These are phyloP conservation scores for Elsinoe arachidis DNA, from an alignment of 2,329 filamentous ascomycete genomes.

Conservation along the genomic window DNA sequence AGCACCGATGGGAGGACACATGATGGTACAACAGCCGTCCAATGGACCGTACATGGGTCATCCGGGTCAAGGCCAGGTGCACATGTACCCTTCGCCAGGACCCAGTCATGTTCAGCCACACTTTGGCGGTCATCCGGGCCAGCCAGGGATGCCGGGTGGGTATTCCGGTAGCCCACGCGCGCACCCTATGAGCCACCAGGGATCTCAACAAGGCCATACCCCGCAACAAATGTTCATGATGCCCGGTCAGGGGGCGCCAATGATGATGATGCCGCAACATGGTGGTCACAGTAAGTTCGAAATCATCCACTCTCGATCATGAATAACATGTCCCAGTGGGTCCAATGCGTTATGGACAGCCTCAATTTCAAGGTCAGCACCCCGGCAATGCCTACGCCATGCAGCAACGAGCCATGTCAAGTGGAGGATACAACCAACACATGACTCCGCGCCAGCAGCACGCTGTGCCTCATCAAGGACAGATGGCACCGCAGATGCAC, in stretches of 20 bases:
- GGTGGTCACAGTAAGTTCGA: conserved; percentile 9
- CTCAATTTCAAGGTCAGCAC: conserved; percentile 15
- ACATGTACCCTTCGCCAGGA: conserved; percentile 64
- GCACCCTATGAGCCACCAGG: conserved; percentile 88
- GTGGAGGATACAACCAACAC: conserved; percentile 21
- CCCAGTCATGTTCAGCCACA: conserved; percentile 60
- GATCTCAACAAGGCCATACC: conserved; percentile 77
- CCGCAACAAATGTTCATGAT: conserved; percentile 61
- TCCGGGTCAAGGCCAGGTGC: conserved; percentile 63
- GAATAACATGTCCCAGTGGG: conserved; percentile 16
- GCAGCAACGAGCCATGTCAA: conserved; percentile 24
- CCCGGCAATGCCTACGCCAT: conserved; percentile 18
- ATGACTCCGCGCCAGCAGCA: conserved; percentile 29
- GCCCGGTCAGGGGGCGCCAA: conserved; percentile 55
- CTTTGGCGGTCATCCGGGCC: conserved; percentile 36
- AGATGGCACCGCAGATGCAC: conserved; percentile 21
- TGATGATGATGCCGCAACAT: conserved; percentile 18
- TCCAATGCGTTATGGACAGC: conserved; percentile 15
- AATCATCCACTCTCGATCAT: neutral
- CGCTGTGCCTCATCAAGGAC: conserved; percentile 23
- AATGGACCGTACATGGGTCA: conserved; percentile 62
- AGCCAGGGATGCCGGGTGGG: conserved; percentile 36
- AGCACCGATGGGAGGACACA: conserved; percentile 58
- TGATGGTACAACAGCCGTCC: conserved; percentile 73
- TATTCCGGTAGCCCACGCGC: conserved; percentile 78